These are phyloP conservation scores for Crucihimalaya himalaica DNA, from an alignment of 345 rosid genomes.

Conservation along the genomic window DNA sequence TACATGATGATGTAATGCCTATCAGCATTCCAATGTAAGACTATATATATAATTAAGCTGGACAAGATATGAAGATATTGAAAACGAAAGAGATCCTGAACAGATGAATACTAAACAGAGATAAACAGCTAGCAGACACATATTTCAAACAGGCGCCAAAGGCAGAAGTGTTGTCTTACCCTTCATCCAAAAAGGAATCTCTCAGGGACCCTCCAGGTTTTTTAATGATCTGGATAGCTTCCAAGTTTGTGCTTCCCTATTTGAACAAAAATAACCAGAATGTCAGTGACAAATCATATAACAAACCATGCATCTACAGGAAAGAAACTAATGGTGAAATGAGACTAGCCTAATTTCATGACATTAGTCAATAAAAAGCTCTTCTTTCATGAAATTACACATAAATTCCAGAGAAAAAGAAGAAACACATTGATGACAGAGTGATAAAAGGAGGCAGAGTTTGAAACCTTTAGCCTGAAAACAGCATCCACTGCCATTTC, in stretches of 20 bases:
- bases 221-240: slow-evolving; percentile 93
- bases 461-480: slow-evolving; percentile 74
- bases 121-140: background rate
- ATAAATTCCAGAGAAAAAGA: background rate
- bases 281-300: slow-evolving; percentile 9
- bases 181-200: slow-evolving; percentile 99
- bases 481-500: slow-evolving; percentile 95
- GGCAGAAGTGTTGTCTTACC: slow-evolving; percentile 51
- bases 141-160: background rate
- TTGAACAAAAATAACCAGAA: background rate
- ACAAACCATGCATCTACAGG: background rate
- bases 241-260: slow-evolving; percentile 98
- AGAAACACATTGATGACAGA: background rate
- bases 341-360: background rate
- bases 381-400: background rate
- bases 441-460: background rate
- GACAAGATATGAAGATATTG: background rate
- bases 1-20: background rate
- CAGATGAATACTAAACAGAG: background rate
- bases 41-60: background rate
- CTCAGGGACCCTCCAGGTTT: slow-evolving; percentile 94
- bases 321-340: background rate
- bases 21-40: background rate
- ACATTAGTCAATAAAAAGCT: background rate
- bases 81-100: background rate